These are phyloP conservation scores for Nannizzia gypsea DNA, from an alignment of 2,329 filamentous ascomycete genomes.

Conservation along the genomic window DNA sequence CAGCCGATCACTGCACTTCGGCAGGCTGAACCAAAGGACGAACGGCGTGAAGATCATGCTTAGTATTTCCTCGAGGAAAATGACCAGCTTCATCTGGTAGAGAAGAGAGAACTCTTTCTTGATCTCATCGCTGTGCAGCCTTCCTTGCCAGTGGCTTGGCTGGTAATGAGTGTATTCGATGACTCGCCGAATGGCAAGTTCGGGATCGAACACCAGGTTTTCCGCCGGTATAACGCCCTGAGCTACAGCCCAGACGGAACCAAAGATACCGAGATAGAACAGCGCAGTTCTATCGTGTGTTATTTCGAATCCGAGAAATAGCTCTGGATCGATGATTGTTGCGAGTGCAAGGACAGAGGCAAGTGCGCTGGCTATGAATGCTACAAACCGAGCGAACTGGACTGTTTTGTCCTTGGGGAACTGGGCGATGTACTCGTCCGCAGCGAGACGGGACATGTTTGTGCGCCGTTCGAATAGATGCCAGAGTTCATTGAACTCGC, in stretches of 20 bases:
- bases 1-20: constrained; percentile 79
- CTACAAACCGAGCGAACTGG: constrained; percentile 69
- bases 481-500: constrained; percentile 92
- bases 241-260: constrained; percentile 69
- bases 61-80: constrained; percentile 84
- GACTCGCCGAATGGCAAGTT: constrained; percentile 76
- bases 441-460: constrained; percentile 91
- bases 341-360: constrained; percentile 74
- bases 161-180: constrained; percentile 89
- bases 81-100: constrained; percentile 83
- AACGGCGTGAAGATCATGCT: constrained; percentile 88
- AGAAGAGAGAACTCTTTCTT: constrained; percentile 79
- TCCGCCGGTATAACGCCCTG: constrained; percentile 79
- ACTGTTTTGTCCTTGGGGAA: constrained; percentile 93
- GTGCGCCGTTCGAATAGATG: constrained; percentile 83
- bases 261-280: constrained; percentile 78
- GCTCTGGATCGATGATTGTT: constrained; percentile 77
- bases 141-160: constrained; percentile 75
- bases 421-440: constrained; percentile 83
- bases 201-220: constrained; percentile 78
- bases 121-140: constrained; percentile 88
- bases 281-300: constrained; percentile 77
- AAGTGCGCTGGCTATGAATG: constrained; percentile 77
- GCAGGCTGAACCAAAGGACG: constrained; percentile 73
- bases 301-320: constrained; percentile 85